Base-by-base conservation (phyloP, 306 rosid genomes). In the Acmispon strigosus region DNA sequence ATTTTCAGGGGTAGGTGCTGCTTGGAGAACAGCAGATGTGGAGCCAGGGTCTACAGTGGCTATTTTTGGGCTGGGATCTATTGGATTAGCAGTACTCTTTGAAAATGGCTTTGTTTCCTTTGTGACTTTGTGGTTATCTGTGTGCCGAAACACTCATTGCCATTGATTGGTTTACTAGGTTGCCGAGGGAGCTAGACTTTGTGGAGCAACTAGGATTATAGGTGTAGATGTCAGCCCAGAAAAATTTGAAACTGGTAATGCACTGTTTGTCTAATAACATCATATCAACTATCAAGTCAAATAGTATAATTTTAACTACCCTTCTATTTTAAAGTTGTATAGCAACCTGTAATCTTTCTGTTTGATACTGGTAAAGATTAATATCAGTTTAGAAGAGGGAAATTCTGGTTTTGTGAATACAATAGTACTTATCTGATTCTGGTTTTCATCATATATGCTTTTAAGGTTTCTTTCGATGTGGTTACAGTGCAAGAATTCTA, bases 101-200 rank as follows among this genome's bases (percentile, higher is more conserved):
- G 1, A 9, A 41, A 47, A 73, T 12, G 4, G 36, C 5, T 78
- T 63, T 56, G 6, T 12, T 54, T 63, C 36, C 29, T 2, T 4
- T 56, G 5, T 55, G 58, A 29, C 20, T 56, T 45, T 64, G 56
- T 29, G 20, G 24, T 24, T 29, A 54, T 29, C 9, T 37, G 39
- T 17, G 0, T 22, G 12, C 27, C 2, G 10, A 65, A 65, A 42
- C 57, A 37, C n/a, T 77, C 44, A 44, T 72, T 19, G 62, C 41
- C 45, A 22, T 56, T 70, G 22, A 32, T 75, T 77, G 22, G 10
- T 76, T 69, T 52, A 18, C 24, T 73, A 88, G 98, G 93, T 92
- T 47, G 93, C 96, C 1, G 98, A 92, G 84, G 93, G 96, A 59
- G 91, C 98, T 24, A 88, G 96, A 71, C 77, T 92, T n/a, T 86